phyloP scores from a whole-genome alignment of 2,329 filamentous ascomycete genomes.

The Passalora sequoiae region DNA sequence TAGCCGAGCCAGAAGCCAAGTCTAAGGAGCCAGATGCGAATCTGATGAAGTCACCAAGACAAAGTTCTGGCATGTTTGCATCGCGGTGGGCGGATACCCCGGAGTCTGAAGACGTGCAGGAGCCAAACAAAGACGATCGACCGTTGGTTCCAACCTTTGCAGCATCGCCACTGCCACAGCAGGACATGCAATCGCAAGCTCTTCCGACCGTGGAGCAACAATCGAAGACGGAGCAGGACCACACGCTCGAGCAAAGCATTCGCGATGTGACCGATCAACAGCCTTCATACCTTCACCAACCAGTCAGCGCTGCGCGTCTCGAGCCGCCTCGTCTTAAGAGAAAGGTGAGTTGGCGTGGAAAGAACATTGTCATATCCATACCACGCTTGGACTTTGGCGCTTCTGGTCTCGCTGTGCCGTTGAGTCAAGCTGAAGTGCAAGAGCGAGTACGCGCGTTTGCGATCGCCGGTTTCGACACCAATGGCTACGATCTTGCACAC shows the following conservation, averaged over 20 bases:
- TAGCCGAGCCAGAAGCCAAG: constrained; percentile 15
- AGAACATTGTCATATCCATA: constrained; percentile 43
- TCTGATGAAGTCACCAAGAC: not conserved
- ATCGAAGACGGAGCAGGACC: not conserved
- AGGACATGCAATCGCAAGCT: too few relatives aligned
- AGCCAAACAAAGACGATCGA: too few relatives aligned
- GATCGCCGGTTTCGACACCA: constrained; percentile 62
- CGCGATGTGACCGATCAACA: too few relatives aligned
- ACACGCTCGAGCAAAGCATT: not conserved
- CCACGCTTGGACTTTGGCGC: constrained; percentile 40
- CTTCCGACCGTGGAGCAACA: too few relatives aligned
- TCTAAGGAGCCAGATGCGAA: constrained; percentile 4
- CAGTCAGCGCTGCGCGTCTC: constrained; percentile 14
- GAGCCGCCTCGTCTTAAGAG: constrained; percentile 39
- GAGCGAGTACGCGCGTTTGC: constrained; percentile 63
- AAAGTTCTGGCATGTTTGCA: constrained; percentile 11
- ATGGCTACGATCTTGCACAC: constrained; percentile 62
- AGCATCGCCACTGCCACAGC: too few relatives aligned
- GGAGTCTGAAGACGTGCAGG: constrained; percentile 15
- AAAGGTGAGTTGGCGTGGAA: constrained; percentile 43
- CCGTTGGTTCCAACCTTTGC: too few relatives aligned
- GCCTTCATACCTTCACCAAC: too few relatives aligned
- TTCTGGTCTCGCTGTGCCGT: constrained; percentile 40
- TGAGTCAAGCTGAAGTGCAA: constrained; percentile 50
- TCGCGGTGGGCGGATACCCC: constrained; percentile 29